These are phyloP conservation scores for Angomonas desouzai DNA, from an alignment of 208 protist species.

Conservation along the genomic window DNA sequence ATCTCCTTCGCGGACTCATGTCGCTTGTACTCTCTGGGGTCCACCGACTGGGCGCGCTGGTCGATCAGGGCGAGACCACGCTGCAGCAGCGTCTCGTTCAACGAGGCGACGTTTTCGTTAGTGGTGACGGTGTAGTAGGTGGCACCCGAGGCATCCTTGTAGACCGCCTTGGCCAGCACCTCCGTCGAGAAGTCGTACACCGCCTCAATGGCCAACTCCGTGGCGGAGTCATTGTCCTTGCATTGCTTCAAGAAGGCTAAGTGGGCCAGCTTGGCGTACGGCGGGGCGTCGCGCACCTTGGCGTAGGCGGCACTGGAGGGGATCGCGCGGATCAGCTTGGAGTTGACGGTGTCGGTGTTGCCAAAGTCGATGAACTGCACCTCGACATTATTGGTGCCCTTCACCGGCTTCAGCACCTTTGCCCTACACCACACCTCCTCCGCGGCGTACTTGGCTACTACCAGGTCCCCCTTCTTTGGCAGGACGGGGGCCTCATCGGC, in stretches of 20 bases:
- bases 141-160: slow-evolving; percentile 50
- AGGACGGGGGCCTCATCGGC: slow-evolving; percentile 21
- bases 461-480: slow-evolving; percentile 65
- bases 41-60: slow-evolving; percentile 30
- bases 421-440: slow-evolving; percentile 85
- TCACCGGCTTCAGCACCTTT: slow-evolving; percentile 43
- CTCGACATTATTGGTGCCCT: slow-evolving; percentile 32
- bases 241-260: slow-evolving; percentile 73
- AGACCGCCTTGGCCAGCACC: slow-evolving; percentile 71
- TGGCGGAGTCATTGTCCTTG: slow-evolving; percentile 35
- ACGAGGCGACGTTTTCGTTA: slow-evolving; percentile 55
- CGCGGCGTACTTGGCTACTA: slow-evolving; percentile 63
- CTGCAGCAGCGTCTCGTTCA: slow-evolving; percentile 81
- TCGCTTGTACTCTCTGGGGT: slow-evolving; percentile 45
- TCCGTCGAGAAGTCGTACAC: slow-evolving; percentile 74
- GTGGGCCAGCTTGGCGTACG: slow-evolving; percentile 51
- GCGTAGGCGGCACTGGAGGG: slow-evolving; percentile 67
- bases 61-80: slow-evolving; percentile 74
- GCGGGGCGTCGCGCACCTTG: slow-evolving; percentile 52
- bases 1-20: slow-evolving; percentile 74
- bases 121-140: slow-evolving; percentile 70
- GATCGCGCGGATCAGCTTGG: slow-evolving; percentile 54
- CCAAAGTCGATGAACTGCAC: slow-evolving; percentile 89
- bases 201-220: slow-evolving; percentile 36
- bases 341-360: slow-evolving; percentile 53